phyloP scores from a whole-genome alignment of 1,284 basidiomycete genomes.

The Baeospora myosura region DNA sequence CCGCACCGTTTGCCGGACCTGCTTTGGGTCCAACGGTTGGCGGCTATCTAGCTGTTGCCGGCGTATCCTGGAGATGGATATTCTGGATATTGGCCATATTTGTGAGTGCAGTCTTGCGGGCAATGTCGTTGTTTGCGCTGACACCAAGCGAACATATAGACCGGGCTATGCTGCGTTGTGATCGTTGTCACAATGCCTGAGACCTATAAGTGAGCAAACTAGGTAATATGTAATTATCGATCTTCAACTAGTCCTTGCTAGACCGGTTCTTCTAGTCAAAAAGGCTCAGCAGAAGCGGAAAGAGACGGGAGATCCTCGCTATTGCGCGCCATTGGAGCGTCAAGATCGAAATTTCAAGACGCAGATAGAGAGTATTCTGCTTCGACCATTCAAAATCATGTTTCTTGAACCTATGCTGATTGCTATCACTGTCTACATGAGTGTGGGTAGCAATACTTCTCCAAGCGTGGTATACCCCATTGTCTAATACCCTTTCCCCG shows the following conservation, averaged over 20 bases:
- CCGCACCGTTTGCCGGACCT: slow-evolving; percentile 77
- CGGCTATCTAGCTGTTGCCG: slow-evolving; percentile 42
- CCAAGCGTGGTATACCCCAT: slow-evolving; percentile 9
- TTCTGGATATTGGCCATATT: slow-evolving; percentile 75
- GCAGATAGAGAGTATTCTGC: slow-evolving; percentile 41
- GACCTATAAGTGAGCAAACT: slow-evolving; percentile 45
- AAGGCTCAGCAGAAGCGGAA: slow-evolving; percentile 36
- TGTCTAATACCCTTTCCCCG: slow-evolving; percentile 16
- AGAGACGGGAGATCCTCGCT: slow-evolving; percentile 59
- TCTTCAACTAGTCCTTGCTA: slow-evolving; percentile 15
- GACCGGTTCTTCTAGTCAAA: slow-evolving; percentile 47
- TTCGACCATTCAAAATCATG: slow-evolving; percentile 63
- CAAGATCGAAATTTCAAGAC: slow-evolving; percentile 32
- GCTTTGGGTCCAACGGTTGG: slow-evolving; percentile 49
- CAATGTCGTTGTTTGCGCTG: neutral
- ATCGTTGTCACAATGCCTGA: slow-evolving; percentile 71
- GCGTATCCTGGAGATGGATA: slow-evolving; percentile 63
- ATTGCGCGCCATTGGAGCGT: slow-evolving; percentile 46
- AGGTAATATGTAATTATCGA: neutral
- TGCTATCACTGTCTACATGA: slow-evolving; percentile 62
- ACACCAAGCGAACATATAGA: slow-evolving; percentile 22
- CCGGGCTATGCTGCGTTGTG: slow-evolving; percentile 36
- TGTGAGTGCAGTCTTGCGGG: slow-evolving; percentile 25
- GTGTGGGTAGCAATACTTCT: slow-evolving; percentile 32
- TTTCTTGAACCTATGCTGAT: slow-evolving; percentile 75